These are phyloP conservation scores for Microglena sp. DNA, from an alignment of 139 green algal species.

Conservation along the genomic window DNA sequence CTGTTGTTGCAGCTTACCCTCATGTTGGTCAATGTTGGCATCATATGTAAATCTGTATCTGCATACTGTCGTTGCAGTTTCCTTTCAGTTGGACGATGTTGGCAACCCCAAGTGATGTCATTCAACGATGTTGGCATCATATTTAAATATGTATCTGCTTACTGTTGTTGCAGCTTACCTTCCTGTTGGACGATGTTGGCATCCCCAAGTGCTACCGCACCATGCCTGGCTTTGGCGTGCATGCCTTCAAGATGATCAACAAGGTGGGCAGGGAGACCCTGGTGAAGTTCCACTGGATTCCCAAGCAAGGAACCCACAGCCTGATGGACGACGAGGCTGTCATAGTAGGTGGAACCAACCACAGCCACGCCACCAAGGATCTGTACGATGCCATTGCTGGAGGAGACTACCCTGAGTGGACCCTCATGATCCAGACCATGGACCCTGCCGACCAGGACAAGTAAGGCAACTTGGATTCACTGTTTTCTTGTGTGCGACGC, in stretches of 20 bases:
- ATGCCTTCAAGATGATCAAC: conserved; percentile 89
- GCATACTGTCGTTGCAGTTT: no score
- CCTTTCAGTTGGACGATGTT: no score
- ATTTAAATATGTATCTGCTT: no score
- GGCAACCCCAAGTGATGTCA: conserved; percentile 89
- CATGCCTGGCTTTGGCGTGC: conserved; percentile 94
- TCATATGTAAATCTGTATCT: no score
- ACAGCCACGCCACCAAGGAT: conserved; percentile 92
- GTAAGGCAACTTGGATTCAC: no score
- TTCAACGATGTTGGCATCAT: no score
- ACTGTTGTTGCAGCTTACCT: no score
- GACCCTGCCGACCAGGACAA: conserved; percentile 67
- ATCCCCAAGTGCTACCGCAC: conserved; percentile 86
- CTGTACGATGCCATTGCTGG: conserved; percentile 61
- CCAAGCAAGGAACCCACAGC: conserved; percentile 42
- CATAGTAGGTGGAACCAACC: conserved; percentile 80
- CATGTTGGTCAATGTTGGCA: no score
- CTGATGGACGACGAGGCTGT: conserved; percentile 76
- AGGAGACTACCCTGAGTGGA: not conserved
- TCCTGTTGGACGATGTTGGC: conserved; percentile 83
- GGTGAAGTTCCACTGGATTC: conserved; percentile 98
- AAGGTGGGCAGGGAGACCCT: conserved; percentile 66
- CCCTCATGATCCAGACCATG: conserved; percentile 52
- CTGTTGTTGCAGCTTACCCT: no score
- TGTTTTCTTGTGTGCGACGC: no score